Percentiles rank a stretch among this genome's conserved stretches.
These are phyloP conservation scores for Backusella tuberculispora DNA, from an alignment of 192 early-diverging fungal species.

Conservation along the genomic window DNA sequence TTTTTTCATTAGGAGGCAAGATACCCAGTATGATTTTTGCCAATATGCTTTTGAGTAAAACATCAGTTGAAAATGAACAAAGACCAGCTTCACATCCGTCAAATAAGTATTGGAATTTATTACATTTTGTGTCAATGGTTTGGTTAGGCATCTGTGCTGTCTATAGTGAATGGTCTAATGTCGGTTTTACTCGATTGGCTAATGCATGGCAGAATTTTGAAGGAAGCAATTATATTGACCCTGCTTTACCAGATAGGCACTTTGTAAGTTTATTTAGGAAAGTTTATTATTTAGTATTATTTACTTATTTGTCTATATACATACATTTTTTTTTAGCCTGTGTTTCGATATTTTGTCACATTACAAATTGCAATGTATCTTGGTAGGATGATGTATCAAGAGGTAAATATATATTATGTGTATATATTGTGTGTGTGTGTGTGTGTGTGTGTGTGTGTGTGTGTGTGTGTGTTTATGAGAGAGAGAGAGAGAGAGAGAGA, in stretches of 20 bases:
- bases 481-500: background rate
- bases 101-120: slow-evolving; percentile 54
- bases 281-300: background rate
- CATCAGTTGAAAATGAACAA: background rate
- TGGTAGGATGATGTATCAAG: slow-evolving; percentile 45
- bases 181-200: background rate
- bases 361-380: slow-evolving; percentile 54
- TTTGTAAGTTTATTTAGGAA: slow-evolving; percentile 24
- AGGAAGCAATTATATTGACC: background rate
- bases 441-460: too few relatives aligned
- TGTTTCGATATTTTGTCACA: slow-evolving; percentile 63
- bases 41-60: background rate
- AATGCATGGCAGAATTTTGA: slow-evolving; percentile 8
- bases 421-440: background rate
- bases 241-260: background rate
- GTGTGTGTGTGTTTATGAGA: too few relatives aligned
- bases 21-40: slow-evolving; percentile 3
- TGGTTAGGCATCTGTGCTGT: slow-evolving; percentile 48
- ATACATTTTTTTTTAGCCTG: slow-evolving; percentile 26
- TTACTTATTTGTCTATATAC: background rate
- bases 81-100: slow-evolving; percentile 31
- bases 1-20: background rate
- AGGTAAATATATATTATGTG: slow-evolving; percentile 35
- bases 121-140: slow-evolving; percentile 52
- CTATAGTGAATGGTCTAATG: slow-evolving; percentile 36